Percentiles rank a stretch among this genome's conserved stretches.
Evolutionary conservation across 345 rosid genomes (phyloP).

Genomic region (Geranium rotundifolium): DNA sequence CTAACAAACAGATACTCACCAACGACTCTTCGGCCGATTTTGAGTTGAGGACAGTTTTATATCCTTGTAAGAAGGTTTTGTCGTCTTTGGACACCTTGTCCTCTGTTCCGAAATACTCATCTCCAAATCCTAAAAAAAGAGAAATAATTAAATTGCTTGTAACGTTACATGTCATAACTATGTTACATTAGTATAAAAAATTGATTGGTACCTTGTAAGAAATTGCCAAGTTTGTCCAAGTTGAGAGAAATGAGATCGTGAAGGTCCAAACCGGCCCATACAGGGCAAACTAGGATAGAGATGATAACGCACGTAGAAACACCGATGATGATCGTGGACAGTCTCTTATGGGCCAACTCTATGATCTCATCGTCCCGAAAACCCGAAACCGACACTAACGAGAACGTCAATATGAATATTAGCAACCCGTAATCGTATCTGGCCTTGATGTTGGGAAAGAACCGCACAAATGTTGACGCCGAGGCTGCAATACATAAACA

Average conservation of each 20-base stretch:
- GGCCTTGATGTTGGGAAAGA: too few species aligned
- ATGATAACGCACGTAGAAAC: slow-evolving; percentile 31
- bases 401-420: slow-evolving; percentile 69
- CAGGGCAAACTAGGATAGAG: slow-evolving; percentile 45
- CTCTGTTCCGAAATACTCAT: slow-evolving; percentile 29
- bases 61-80: slow-evolving; percentile 28
- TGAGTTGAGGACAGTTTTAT: slow-evolving; percentile 46
- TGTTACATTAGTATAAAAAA: too few species aligned
- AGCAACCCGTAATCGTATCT: slow-evolving; percentile 62
- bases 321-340: slow-evolving; percentile 63
- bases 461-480: slow-evolving; percentile 5
- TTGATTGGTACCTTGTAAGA: slow-evolving; percentile 39
- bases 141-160: too few species aligned
- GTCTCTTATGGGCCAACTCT: slow-evolving; percentile 39
- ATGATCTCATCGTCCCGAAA: slow-evolving; percentile 45
- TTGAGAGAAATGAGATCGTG: slow-evolving; percentile 41
- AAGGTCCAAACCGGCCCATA: slow-evolving; percentile 65
- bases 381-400: slow-evolving; percentile 60
- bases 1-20: slow-evolving; percentile 25
- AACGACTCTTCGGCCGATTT: slow-evolving; percentile 55
- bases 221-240: slow-evolving; percentile 42
- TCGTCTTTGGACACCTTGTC: slow-evolving; percentile 14
- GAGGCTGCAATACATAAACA: slow-evolving; percentile 31
- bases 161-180: too few species aligned
- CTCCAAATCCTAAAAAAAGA: slow-evolving; percentile 67